Percentiles rank a stretch among this genome's conserved stretches.
Evolutionary conservation across 2,329 filamentous ascomycete species (phyloP).

Genomic region (Alternaria brassicicola): DNA sequence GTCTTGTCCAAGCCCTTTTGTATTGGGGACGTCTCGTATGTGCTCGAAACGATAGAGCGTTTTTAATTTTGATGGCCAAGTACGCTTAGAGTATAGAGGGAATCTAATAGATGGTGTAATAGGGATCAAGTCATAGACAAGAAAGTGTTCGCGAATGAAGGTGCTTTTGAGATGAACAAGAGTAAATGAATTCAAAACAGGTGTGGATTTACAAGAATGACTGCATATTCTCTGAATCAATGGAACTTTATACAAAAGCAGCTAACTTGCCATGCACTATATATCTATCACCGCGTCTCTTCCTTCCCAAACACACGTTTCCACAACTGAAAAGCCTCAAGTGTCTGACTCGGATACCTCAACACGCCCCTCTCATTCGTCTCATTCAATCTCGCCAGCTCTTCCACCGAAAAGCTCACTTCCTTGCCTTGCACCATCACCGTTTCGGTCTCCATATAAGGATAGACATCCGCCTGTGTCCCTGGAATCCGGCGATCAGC

Average conservation of each 20-base stretch:
- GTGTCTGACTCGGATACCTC: constrained; percentile 42
- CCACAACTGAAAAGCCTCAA: constrained; percentile 37
- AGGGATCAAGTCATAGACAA: constrained; percentile 30
- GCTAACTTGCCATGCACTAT: not conserved
- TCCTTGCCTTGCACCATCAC: constrained; percentile 13
- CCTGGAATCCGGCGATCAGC: constrained; percentile 43
- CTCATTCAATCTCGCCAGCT: constrained; percentile 25
- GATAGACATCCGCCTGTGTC: constrained; percentile 32
- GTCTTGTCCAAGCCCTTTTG: constrained; percentile 3
- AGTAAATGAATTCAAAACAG: not conserved
- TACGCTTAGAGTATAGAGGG: not conserved
- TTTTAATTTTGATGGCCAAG: not conserved
- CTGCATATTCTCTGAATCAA: not conserved
- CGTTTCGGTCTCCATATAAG: constrained; percentile 24
- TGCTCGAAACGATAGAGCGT: not conserved
- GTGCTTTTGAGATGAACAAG: constrained; percentile 28
- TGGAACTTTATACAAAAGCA: not conserved
- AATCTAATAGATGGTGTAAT: constrained; percentile 5
- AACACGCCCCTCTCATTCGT: constrained; percentile 23
- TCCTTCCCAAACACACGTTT: constrained; percentile 32
- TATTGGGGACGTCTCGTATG: not conserved
- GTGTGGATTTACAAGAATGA: not conserved
- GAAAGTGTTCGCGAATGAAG: constrained; percentile 34
- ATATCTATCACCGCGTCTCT: not conserved
- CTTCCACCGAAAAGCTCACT: constrained; percentile 17